These are phyloP conservation scores for Pneumocystis carinii DNA, from an alignment of 1,139 yeast genomes.

Conservation along the genomic window DNA sequence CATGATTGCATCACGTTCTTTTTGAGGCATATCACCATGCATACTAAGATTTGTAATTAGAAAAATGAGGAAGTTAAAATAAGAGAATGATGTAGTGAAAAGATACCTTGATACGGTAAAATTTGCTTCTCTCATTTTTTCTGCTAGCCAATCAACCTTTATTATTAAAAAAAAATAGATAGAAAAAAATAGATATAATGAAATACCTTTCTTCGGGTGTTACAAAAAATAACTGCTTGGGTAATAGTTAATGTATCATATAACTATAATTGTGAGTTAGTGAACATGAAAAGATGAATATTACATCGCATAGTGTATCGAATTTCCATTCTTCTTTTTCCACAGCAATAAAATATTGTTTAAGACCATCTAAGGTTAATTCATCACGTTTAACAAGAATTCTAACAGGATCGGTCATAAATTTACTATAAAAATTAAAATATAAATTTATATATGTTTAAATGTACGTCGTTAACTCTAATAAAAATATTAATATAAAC, in stretches of 20 bases:
- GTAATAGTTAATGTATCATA: conserved; percentile 96
- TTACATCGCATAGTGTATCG: conserved; percentile 75
- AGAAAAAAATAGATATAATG: not conserved
- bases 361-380: conserved; percentile 94
- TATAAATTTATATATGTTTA: not conserved
- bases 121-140: conserved; percentile 68
- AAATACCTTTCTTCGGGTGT: conserved; percentile 66
- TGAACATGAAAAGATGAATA: not conserved
- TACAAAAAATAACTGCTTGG: conserved; percentile 98
- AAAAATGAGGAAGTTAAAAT: not conserved
- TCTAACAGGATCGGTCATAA: conserved; percentile 95
- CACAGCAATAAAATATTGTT: conserved; percentile 89
- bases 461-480: not conserved
- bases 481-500: not conserved
- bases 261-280: conserved; percentile 25
- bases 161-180: not conserved
- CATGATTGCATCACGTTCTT: conserved; percentile 96
- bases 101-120: conserved; percentile 64
- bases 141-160: conserved; percentile 77
- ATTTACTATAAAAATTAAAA: conserved; percentile 84
- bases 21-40: conserved; percentile 95
- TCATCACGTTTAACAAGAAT: conserved; percentile 96
- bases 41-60: conserved; percentile 32
- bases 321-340: conserved; percentile 87
- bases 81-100: too few species aligned